These are phyloP conservation scores for Scheffersomyces illinoinensis DNA, from an alignment of 1,139 yeast species.

Conservation along the genomic window DNA sequence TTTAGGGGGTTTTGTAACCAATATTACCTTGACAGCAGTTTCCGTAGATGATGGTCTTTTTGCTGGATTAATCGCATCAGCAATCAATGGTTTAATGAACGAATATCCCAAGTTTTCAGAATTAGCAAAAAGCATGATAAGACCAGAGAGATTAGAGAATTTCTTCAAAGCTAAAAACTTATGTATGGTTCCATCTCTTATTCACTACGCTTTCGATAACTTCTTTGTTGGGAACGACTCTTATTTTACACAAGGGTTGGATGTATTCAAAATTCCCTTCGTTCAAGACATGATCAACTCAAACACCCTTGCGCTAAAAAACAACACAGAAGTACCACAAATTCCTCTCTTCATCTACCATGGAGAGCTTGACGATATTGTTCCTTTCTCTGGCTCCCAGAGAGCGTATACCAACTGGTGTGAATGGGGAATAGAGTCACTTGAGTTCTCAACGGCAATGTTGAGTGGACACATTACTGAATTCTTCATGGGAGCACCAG, in stretches of 20 bases:
- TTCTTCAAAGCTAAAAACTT: conserved; percentile 3
- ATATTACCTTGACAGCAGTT: conserved; percentile 22
- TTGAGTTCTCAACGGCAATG: conserved; percentile 27
- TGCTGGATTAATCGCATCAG: conserved; percentile 28
- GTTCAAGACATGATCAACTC: conserved; percentile 14
- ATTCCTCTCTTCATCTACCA: conserved; percentile 38
- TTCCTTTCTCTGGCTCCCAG: conserved; percentile 24
- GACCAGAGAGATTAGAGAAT: not conserved
- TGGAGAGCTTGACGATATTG: conserved; percentile 28
- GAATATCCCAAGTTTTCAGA: conserved; percentile 25
- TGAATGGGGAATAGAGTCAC: conserved; percentile 27
- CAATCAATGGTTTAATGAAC: conserved; percentile 25
- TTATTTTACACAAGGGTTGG: conserved; percentile 16
- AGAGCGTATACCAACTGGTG: conserved; percentile 35
- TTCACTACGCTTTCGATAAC: conserved; percentile 10
- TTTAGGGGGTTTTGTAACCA: conserved; percentile 17
- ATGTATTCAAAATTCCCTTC: conserved; percentile 14
- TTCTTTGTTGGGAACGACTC: conserved; percentile 19
- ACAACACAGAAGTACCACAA: conserved; percentile 21
- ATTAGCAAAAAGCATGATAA: conserved; percentile 4
- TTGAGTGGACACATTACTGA: conserved; percentile 18
- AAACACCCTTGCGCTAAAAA: conserved; percentile 22
- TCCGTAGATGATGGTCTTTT: conserved; percentile 24
- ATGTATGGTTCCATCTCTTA: conserved; percentile 6
- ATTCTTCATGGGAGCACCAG: conserved; percentile 14